These are phyloP conservation scores for Cephaloascus albidus DNA, from an alignment of 805 yeast species.

Conservation along the genomic window DNA sequence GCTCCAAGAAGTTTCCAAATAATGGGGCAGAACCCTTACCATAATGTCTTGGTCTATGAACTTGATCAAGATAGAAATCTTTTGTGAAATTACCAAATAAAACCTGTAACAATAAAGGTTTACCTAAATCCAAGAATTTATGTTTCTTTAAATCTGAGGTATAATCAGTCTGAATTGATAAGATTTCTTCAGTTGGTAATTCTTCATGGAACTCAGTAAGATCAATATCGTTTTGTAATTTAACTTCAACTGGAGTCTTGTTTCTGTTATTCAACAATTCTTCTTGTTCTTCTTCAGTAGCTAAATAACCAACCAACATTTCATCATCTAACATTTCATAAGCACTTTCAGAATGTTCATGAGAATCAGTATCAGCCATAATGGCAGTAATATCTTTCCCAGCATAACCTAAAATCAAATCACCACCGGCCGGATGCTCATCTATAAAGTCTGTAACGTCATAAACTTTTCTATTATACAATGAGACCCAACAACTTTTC, in stretches of 20 bases:
- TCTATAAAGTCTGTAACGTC: slow-evolving; percentile 68
- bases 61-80: slow-evolving; percentile 90
- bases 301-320: slow-evolving; percentile 73
- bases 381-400: slow-evolving; percentile 63
- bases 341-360: slow-evolving; percentile 78
- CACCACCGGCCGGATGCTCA: slow-evolving; percentile 67
- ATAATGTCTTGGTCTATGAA: slow-evolving; percentile 96
- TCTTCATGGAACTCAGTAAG: slow-evolving; percentile 41
- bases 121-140: slow-evolving; percentile 76
- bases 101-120: slow-evolving; percentile 78
- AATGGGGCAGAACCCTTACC: slow-evolving; percentile 95
- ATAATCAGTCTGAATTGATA: slow-evolving; percentile 74
- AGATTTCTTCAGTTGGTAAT: slow-evolving; percentile 63
- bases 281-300: slow-evolving; percentile 69
- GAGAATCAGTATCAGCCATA: slow-evolving; percentile 63
- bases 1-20: slow-evolving; percentile 92
- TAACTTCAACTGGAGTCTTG: slow-evolving; percentile 51
- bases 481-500: slow-evolving; percentile 70
- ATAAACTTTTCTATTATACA: slow-evolving; percentile 73
- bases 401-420: slow-evolving; percentile 45
- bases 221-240: slow-evolving; percentile 19
- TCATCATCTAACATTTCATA: slow-evolving; percentile 79
- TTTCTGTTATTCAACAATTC: slow-evolving; percentile 56
- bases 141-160: slow-evolving; percentile 63
- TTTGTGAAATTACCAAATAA: slow-evolving; percentile 66